Base-by-base conservation (phyloP, 345 rosid genomes). In the Litchi chinensis region DNA sequence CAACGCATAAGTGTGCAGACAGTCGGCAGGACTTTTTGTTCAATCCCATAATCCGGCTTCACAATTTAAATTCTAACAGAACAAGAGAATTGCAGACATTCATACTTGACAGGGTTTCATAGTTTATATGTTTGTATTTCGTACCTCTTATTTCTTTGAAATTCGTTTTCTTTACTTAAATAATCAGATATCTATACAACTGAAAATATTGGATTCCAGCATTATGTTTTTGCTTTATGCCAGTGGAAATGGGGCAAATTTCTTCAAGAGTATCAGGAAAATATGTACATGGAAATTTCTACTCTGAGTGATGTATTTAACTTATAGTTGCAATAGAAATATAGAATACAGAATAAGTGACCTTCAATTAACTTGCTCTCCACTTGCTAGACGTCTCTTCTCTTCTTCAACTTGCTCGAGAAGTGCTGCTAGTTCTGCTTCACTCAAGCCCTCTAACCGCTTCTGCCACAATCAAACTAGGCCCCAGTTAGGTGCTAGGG, bases 341-440 rank as follows among this genome's bases (percentile, higher is more conserved):
- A n/a, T n/a, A n/a, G 62, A 41, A 73, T 48, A 50, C 22, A 74
- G 56, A 37, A 24, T 11, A 70, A 71, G 43, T 39, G 52, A 70
- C 18, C 71, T 81, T 89, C 84, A 85, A 59, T 87, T 83, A 70
- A 87, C 74, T 79, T 87, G 83, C 82, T 91, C 93, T 2, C 88
- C 87, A 52, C 81, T 85, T 10, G 84, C 80, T 54, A 84, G 52
- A 10, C 84, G 88, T 79, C 88, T 76, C 90, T 92, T 95, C 87
- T 95, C 97, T 89, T 95, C 98, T 83, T 93, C 99, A 68, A 95
- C 99, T 74, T 95, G 97, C 81, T 94, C 98, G 64, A 95, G 87
- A 87, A 95, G 79, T 65, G 86, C 93, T 79, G 79, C 95, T 70
- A 95, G 85, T 80, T 95, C 98, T 9, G 93, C 99, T 86, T 95